These are phyloP conservation scores for Verticillium isaacii DNA, from an alignment of 2,329 filamentous ascomycete genomes.

Conservation along the genomic window DNA sequence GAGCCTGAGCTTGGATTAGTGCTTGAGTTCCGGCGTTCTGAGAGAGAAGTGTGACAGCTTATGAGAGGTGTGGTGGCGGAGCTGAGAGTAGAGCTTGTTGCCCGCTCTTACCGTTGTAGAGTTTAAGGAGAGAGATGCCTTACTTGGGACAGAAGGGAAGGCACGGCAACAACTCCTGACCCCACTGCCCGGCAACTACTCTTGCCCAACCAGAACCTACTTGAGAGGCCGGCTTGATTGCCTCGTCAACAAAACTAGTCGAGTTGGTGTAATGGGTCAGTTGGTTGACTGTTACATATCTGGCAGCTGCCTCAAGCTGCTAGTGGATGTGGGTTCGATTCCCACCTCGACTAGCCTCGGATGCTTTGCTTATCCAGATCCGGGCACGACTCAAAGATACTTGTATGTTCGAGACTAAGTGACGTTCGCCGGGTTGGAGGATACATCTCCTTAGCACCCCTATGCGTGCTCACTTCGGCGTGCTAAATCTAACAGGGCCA, in stretches of 20 bases:
- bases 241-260: background rate
- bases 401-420: background rate
- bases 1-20: no score
- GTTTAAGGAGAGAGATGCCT: background rate
- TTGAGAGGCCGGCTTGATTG: background rate
- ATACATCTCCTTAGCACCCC: no score
- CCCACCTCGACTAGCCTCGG: background rate
- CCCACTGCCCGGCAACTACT: no score
- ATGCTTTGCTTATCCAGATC: background rate
- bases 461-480: background rate
- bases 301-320: background rate
- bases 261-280: background rate
- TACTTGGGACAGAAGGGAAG: background rate
- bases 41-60: no score
- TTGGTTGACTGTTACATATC: background rate
- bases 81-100: no score
- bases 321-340: background rate
- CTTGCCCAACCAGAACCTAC: background rate
- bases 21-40: no score
- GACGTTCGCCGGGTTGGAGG: no score
- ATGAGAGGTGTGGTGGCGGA: no score
- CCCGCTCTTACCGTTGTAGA: no score
- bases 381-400: background rate
- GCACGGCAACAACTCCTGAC: background rate
- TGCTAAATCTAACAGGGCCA: background rate